These are phyloP conservation scores for Dactylis glomerata DNA, from an alignment of 176 grass and related monocot species.

Conservation along the genomic window DNA sequence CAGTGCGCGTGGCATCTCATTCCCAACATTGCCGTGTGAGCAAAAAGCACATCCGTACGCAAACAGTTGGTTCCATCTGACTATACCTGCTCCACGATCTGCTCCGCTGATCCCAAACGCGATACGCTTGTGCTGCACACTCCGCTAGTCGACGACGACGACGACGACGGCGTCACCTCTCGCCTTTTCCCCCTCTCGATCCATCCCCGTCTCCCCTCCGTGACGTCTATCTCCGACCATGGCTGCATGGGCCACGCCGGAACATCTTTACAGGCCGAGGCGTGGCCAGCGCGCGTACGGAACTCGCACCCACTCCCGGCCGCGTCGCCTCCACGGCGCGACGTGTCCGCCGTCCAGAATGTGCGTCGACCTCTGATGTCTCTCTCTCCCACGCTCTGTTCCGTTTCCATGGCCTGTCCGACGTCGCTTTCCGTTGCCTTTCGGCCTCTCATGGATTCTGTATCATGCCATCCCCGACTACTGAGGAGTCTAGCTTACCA, in stretches of 20 bases:
- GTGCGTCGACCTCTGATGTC: not conserved
- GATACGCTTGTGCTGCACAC: not conserved
- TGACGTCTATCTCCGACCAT: not conserved
- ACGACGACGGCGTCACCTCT: not conserved
- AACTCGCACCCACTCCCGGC: not conserved
- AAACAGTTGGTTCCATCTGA: not conserved
- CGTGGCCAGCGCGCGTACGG: not conserved
- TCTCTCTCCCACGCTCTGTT: not conserved
- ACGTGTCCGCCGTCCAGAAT: conserved; percentile 24
- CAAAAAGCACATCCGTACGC: not conserved
- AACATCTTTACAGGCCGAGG: not conserved
- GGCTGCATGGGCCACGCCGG: not conserved
- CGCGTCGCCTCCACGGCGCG: not conserved
- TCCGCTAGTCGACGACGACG: not conserved
- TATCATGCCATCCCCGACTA: not conserved
- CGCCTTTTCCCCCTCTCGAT: not conserved
- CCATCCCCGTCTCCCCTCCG: not conserved
- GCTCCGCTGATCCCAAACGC: not conserved
- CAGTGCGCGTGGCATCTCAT: not conserved
- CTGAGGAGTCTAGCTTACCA: not conserved
- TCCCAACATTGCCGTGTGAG: not conserved
- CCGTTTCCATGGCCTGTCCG: not conserved
- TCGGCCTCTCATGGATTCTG: not conserved
- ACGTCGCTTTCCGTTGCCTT: not conserved
- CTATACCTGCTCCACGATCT: not conserved